phyloP scores from a whole-genome alignment of 352 stramenopile genomes.

The Phytopythium litorale region DNA sequence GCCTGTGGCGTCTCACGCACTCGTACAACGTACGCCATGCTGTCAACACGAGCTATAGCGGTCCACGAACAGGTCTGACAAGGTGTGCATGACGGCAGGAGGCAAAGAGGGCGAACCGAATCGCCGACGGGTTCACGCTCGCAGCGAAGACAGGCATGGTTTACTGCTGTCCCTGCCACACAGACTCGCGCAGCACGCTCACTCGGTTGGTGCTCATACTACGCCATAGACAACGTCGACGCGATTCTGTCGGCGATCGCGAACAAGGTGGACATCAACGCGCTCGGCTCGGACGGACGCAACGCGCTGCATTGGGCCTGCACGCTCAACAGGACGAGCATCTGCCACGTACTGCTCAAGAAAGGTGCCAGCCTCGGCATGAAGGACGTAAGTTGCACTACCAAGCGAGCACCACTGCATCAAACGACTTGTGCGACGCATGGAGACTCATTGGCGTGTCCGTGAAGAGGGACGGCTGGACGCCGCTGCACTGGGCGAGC shows the following conservation, averaged over 20 bases:
- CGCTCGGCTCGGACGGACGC: slow-evolving; percentile 66
- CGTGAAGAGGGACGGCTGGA: slow-evolving; percentile 66
- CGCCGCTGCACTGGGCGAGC: slow-evolving; percentile 71
- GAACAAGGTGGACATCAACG: slow-evolving; percentile 71
- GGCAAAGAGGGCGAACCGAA: slow-evolving; percentile 29
- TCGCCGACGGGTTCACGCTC: slow-evolving; percentile 69
- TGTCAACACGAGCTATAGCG: neutral
- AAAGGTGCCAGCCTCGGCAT: slow-evolving; percentile 72
- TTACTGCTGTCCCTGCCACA: neutral
- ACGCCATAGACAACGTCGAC: slow-evolving; percentile 58
- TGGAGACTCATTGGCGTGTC: neutral
- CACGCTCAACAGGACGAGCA: slow-evolving; percentile 67
- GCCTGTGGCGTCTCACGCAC: slow-evolving; percentile 58
- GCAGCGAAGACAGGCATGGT: slow-evolving; percentile 56
- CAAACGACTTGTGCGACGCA: neutral
- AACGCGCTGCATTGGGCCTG: slow-evolving; percentile 82
- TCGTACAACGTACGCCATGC: slow-evolving; percentile 42
- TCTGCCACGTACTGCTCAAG: slow-evolving; percentile 79
- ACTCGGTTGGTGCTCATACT: slow-evolving; percentile 23
- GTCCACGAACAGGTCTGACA: neutral
- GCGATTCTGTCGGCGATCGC: slow-evolving; percentile 64
- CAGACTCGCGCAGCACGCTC: slow-evolving; percentile 17
- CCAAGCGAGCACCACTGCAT: neutral
- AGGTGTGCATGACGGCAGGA: slow-evolving; percentile 14
- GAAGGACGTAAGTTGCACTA: slow-evolving; percentile 46